Percentiles rank a stretch among this genome's conserved stretches.
phyloP scores from a whole-genome alignment of 306 rosid genomes.

The Malus sylvestris region DNA sequence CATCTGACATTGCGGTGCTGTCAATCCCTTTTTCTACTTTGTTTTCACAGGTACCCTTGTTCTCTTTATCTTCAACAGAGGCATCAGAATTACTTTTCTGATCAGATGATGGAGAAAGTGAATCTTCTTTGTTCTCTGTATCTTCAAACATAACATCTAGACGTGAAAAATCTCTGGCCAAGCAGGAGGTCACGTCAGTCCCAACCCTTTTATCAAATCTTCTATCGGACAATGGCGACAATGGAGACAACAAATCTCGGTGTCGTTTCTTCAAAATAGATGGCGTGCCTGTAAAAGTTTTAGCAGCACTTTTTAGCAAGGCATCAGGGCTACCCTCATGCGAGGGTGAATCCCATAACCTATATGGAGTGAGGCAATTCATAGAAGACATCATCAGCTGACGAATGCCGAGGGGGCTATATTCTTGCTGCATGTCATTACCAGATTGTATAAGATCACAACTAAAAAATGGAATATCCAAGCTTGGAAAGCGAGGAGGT shows the following conservation, averaged over 20 bases:
- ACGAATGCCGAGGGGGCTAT: conserved; percentile 96
- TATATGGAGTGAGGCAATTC: conserved; percentile 85
- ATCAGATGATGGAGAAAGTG: conserved; percentile 35
- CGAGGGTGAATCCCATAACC: conserved; percentile 89
- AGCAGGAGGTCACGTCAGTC: conserved; percentile 50
- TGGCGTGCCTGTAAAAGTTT: conserved; percentile 79
- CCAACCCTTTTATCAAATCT: conserved; percentile 70
- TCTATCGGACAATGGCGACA: conserved; percentile 88
- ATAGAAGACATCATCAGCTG: conserved; percentile 85
- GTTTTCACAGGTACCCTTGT: conserved; percentile 23
- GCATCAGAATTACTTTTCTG: conserved; percentile 23
- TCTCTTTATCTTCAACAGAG: conserved; percentile 50
- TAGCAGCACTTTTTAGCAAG: conserved; percentile 79
- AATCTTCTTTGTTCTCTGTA: conserved; percentile 31
- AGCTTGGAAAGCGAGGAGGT: conserved; percentile 93
- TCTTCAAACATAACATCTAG: conserved; percentile 76
- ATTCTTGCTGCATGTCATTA: conserved; percentile 88
- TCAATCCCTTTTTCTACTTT: conserved; percentile 25
- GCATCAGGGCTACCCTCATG: conserved; percentile 73
- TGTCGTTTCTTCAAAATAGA: conserved; percentile 87
- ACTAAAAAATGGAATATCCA: conserved; percentile 88
- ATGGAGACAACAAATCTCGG: conserved; percentile 75
- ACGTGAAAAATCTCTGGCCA: conserved; percentile 63
- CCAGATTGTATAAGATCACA: conserved; percentile 88
- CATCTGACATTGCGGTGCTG: conserved; percentile 16